Evolutionary conservation across 768 basidiomycete species (phyloP).

Genomic region (Mycena crocata): DNA sequence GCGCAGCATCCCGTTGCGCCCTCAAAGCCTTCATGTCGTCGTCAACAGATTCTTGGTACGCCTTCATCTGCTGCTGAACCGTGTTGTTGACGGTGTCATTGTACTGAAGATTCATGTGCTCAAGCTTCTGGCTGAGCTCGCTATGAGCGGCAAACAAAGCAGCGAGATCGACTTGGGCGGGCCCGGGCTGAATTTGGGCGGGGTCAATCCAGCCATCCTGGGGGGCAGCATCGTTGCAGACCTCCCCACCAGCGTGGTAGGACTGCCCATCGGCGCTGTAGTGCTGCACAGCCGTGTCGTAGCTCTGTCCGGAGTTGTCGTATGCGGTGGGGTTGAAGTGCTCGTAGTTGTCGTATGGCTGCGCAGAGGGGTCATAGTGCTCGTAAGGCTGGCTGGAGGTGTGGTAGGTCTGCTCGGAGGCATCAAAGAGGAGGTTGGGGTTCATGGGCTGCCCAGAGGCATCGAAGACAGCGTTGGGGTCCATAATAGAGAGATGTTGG

Average conservation of each 20-base stretch:
- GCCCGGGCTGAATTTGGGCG: not conserved
- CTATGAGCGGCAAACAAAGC: not conserved
- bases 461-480: not conserved
- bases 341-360: too few species aligned
- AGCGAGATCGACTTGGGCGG: not conserved
- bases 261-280: not conserved
- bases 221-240: not conserved
- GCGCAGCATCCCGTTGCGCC: constrained; percentile 1
- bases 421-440: not conserved
- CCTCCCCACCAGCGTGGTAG: not conserved
- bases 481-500: not conserved
- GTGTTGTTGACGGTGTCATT: not conserved
- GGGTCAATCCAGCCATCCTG: not conserved
- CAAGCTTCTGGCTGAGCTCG: not conserved
- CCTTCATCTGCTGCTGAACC: not conserved
- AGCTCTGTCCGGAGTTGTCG: not conserved
- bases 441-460: not conserved
- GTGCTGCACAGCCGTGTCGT: not conserved
- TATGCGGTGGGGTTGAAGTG: too few species aligned
- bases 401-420: not conserved
- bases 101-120: not conserved
- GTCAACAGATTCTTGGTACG: not conserved
- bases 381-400: not conserved
- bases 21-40: constrained; percentile 1
- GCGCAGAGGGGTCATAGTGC: not conserved